Base-by-base conservation (phyloP, 2,329 filamentous ascomycete genomes). In the Plenodomus biglobosus region DNA sequence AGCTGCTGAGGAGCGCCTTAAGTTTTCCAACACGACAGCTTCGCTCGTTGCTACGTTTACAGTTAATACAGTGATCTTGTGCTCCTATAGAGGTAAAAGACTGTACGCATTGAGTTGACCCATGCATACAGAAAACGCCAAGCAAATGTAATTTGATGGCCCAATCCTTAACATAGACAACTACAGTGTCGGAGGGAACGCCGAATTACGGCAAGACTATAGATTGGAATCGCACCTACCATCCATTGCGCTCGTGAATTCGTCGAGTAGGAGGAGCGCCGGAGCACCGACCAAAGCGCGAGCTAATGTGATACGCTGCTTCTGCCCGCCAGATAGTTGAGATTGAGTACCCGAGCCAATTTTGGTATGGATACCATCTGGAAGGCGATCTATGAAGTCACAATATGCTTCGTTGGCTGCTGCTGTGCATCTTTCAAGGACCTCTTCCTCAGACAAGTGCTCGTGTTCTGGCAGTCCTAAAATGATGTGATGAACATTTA, bases 331-430 rank as follows among this genome's bases (percentile, higher is more conserved):
- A 18, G 70, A 73, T 3, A 72, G 61, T 47, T 66, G 65, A 5
- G 65, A 64, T 18, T 65, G 64, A 30, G 65, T 61, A 3, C 64
- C 65, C 11, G 66, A 57, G n/a, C 69, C 64, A 39, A 72, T 62
- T 10, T 50, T 53, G 15, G 68, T 71, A 20, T 69, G 44, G 7
- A 70, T 59, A 6, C 69, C 70, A 37, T 72, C 55, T 3, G 70
- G 68, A 6, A 73, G 61, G 17, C 61, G 55, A 18, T 64, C 60
- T 13, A 73, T 50, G 46, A 73, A 73, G 30, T 72, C 69, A 37
- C 65, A 69, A 64, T 86, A 81, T 1, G 85, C 84, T 30, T 85
- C 74, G 8, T 66, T 69, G 2, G 82, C 78, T 8, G 84, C 80
- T 27, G 57, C 64, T 16, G 72, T 65, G 13, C 80, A 76, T 21